Base-by-base conservation (phyloP, 2,329 filamentous ascomycete species). In the Teratosphaeria destructans region DNA sequence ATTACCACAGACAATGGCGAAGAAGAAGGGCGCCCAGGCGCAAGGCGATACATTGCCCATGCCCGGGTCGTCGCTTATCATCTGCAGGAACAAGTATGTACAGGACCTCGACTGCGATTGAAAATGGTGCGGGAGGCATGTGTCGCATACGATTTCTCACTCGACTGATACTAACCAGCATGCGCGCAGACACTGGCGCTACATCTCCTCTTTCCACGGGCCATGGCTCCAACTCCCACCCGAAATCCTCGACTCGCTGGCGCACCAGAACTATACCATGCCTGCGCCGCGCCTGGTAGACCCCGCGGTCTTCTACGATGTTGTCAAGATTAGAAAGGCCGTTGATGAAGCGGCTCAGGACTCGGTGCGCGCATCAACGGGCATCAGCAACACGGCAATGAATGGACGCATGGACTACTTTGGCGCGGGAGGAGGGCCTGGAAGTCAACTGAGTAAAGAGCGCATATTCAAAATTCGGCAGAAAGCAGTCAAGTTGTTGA, bases 181-280 rank as follows among this genome's bases (percentile, higher is more conserved):
- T n/a, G 43, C 55, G 34, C 55, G 37, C 59, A 93, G 89, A 72
- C 88, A 93, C 76, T 93, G 89, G 89, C 83, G 85, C 64, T 90
- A 90, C 72, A 91, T 94, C 61, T 91, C 88, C 26, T 88, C 86
- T 32, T 94, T 89, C 69, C 86, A 92, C 70, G 90, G 89, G 27
- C 85, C 88, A 65, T 94, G 90, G 90, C 82, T 92, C 14, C 86
- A 90, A 73, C 79, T 93, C 59, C 87, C 89, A 23, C 82, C 85
- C 63, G 89, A 93, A 73, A 83, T 91, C 59, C 85, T 95, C 74
- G 87, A 92, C 72, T 85, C 82, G 56, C 82, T 94, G 56, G 89
- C 89, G 58, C 85, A 90, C 75, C 85, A 84, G 72, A 94, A 93
- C 75, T 92, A 87, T 76, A 85, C 87, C 64, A 85, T 87, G 65